Evolutionary conservation across 1,139 yeast genomes (phyloP).

Genomic region (Lodderomyces parapsilosis): DNA sequence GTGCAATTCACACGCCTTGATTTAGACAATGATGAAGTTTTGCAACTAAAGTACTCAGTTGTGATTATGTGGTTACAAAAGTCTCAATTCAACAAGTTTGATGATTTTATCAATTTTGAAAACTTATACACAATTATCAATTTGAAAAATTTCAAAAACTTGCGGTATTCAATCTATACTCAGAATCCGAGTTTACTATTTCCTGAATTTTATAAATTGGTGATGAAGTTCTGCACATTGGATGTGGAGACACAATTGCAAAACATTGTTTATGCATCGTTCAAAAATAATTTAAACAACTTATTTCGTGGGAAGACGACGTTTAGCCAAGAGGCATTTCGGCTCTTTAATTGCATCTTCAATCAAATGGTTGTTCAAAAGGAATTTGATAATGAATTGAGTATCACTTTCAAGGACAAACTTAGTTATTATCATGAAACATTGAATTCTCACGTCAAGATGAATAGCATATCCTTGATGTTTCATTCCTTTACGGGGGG

Average conservation of each 20-base stretch:
- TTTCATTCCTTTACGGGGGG: conserved; percentile 1
- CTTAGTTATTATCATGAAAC: conserved; percentile 5
- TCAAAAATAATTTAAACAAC: conserved; percentile 7
- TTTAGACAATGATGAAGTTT: neutral
- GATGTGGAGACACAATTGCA: neutral
- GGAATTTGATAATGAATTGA: conserved; percentile 12
- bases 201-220: conserved; percentile 23
- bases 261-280: conserved; percentile 7
- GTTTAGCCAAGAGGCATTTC: conserved; percentile 1
- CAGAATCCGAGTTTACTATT: conserved; percentile 26
- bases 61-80: conserved; percentile 19
- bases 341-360: conserved; percentile 10
- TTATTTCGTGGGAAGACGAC: conserved; percentile 4
- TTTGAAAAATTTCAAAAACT: conserved; percentile 12
- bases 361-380: conserved; percentile 5
- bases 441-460: conserved; percentile 8
- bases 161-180: conserved; percentile 19
- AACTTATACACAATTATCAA: conserved; percentile 17
- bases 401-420: conserved; percentile 8
- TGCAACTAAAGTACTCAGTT: conserved; percentile 9
- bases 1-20: neutral
- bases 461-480: conserved; percentile 9
- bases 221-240: neutral
- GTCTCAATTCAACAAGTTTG: conserved; percentile 16
- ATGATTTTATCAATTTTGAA: conserved; percentile 21